Evolutionary conservation across 2,329 filamentous ascomycete genomes (phyloP), one percentile per base, ranked within the genome.

Genomic region (Beauveria sp.): DNA sequence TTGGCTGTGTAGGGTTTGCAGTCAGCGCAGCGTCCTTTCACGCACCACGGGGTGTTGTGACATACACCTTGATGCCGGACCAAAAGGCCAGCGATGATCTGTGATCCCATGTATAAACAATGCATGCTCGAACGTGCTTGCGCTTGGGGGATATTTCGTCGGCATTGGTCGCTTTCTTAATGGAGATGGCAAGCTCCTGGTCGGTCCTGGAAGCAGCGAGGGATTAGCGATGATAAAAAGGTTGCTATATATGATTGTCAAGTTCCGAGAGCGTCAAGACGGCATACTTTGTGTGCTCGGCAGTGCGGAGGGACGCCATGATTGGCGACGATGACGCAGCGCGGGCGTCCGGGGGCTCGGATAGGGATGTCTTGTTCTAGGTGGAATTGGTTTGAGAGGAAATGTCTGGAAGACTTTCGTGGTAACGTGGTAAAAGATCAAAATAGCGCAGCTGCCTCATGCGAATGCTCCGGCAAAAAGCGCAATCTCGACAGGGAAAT

Each of bases 41-140:
- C 26, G 38, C 24, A 10, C 6, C 20, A 20, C 10, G 9, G 28
- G 30, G 7, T 3, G 3, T 12, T 8, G 50, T 58, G 79, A 82
- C 88, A 68, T 83, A 96, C 89, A 98, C 93, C 86, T 99, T 99
- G 84, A 99, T 96, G 73, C 93, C 93, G 62, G 91, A 86, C 95
- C 95, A 99, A 75, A 99, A 99, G 72, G 93, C 91, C 72, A 86
- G 83, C 47, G 93, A 96, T 66, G 89, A 96, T 79, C 96, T 96
- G 80, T 99, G 92, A 77, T 99, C 95, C 95, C 95, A 99, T 63
- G 93, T 98, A 76, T 98, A 98, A 51, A 99, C 93, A 70, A 99
- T 99, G 73, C 91, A 96, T 75, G 90, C 92, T 72, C 95, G 90
- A 62, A 99, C 95, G 89, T 99, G 95, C 78, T 99, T 99, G 70